Evolutionary conservation across 805 yeast species (phyloP), one percentile per base, ranked within the genome.

Genomic region (Cyberlindnera euphorbiiphila): DNA sequence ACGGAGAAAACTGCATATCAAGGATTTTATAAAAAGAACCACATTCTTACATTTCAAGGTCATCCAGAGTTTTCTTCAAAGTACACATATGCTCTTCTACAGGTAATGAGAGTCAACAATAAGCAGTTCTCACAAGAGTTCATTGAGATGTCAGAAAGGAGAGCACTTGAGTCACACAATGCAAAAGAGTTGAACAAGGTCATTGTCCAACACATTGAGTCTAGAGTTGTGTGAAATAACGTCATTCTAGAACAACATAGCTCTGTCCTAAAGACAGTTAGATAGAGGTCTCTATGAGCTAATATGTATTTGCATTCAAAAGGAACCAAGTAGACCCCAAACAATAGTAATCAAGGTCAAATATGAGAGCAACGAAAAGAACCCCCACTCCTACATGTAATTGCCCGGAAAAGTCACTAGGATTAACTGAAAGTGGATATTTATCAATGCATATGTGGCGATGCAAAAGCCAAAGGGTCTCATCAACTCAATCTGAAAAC

Each of bases 41-140:
- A 69, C 29, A 37, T 83, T 7, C 59, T 88, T 16, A 75, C 93
- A 0, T 73, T 87, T 48, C 97, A 88, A 59, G 96, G 96, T 1
- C 97, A 88, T 53, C 96, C 96, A 0, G 96, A 88, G 56, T 88
- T 85, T 52, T 51, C 62, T 13, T 62, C 95, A 0, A 96, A 87
- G 55, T 87, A 83, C 52, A 53, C 62, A 18, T 62, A 64, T 3
- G 41, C 28, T 5, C 20, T 43, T 9, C 9, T 47, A 0, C 66
- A 59, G 4, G 54, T 9, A 1, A 21, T 39, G 9, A 18, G 32
- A 14, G 23, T 14, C 4, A 14, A n/a, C 6, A 29, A 33, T 17
- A 6, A 19, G 14, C 33, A 28, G 27, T 34, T 34, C 25, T 9
- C 38, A 6, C 17, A 28, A 18, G 31, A 30, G 14, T 28, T 42